phyloP scores from a whole-genome alignment of 768 basidiomycete genomes.

The Rhizopogon vesiculosus region DNA sequence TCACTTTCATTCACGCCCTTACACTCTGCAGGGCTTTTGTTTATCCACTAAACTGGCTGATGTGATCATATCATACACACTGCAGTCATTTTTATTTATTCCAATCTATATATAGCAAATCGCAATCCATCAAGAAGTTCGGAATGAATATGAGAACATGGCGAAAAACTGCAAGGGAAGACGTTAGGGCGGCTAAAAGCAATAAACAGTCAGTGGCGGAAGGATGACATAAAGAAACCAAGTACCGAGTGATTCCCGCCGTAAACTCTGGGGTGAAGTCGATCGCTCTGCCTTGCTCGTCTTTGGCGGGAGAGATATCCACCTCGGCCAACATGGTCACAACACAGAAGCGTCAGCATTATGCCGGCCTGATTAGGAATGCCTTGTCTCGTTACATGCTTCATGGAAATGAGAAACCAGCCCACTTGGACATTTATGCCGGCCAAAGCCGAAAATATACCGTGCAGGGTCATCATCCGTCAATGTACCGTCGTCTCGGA shows the following conservation, averaged over 20 bases:
- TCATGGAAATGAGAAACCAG: background rate
- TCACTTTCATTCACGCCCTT: no score
- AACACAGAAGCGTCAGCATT: background rate
- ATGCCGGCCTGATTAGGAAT: background rate
- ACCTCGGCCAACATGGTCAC: slow-evolving; percentile 13
- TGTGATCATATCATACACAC: no score
- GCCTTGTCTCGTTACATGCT: no score
- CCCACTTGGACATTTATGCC: no score
- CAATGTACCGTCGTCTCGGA: background rate
- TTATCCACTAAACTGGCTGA: no score
- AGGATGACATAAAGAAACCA: background rate
- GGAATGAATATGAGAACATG: slow-evolving; percentile 4
- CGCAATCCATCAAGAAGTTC: no score
- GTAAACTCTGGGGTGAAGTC: background rate
- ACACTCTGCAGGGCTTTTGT: no score
- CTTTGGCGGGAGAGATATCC: slow-evolving; percentile 13
- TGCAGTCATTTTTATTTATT: no score
- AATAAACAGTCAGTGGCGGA: background rate
- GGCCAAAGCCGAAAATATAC: background rate
- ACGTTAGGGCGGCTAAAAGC: slow-evolving; percentile 7
- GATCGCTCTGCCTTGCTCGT: slow-evolving; percentile 3
- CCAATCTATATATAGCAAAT: no score
- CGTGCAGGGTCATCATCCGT: background rate
- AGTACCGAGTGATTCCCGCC: slow-evolving; percentile 1
- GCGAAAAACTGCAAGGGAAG: slow-evolving; percentile 14